A percentile compares a stretch with the other conserved stretches of the same genome.
These are phyloP conservation scores for Trichocomaceae sp. DNA, from an alignment of 2,329 filamentous ascomycete genomes.

Conservation along the genomic window DNA sequence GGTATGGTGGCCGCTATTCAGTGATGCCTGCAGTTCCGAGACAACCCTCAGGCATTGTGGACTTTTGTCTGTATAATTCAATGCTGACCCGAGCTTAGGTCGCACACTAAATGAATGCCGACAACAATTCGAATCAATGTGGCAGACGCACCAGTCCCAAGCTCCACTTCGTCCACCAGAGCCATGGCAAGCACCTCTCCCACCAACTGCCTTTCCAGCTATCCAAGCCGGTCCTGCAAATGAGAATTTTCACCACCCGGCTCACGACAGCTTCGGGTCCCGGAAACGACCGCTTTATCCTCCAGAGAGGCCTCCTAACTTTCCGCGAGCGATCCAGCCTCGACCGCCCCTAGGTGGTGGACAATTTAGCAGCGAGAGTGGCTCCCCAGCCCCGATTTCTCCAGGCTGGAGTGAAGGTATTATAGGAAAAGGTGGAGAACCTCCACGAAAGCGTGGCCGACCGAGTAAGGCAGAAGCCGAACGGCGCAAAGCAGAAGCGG, in stretches of 20 bases:
- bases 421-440: conserved; percentile 22
- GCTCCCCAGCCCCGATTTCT: conserved; percentile 29
- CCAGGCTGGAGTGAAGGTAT: conserved; percentile 27
- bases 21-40: background rate
- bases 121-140: conserved; percentile 11
- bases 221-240: conserved; percentile 21
- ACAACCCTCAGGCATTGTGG: background rate
- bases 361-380: conserved; percentile 30
- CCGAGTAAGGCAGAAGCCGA: conserved; percentile 38
- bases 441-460: conserved; percentile 37
- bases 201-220: conserved; percentile 10
- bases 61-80: conserved; percentile 7
- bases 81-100: conserved; percentile 13
- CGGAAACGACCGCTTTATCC: conserved; percentile 29
- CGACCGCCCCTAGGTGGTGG: conserved; percentile 29
- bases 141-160: conserved; percentile 9
- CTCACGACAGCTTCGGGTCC: conserved; percentile 22
- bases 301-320: conserved; percentile 23
- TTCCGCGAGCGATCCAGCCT: conserved; percentile 37
- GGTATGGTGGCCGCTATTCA: conserved; percentile 25
- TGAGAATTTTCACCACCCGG: conserved; percentile 18
- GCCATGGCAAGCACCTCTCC: conserved; percentile 11
- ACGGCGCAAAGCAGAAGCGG: conserved; percentile 32
- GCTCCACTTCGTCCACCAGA: conserved; percentile 6
- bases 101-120: conserved; percentile 12